Evolutionary conservation across 208 protist species (phyloP).

Genomic region (Trypanosoma melophagium): DNA sequence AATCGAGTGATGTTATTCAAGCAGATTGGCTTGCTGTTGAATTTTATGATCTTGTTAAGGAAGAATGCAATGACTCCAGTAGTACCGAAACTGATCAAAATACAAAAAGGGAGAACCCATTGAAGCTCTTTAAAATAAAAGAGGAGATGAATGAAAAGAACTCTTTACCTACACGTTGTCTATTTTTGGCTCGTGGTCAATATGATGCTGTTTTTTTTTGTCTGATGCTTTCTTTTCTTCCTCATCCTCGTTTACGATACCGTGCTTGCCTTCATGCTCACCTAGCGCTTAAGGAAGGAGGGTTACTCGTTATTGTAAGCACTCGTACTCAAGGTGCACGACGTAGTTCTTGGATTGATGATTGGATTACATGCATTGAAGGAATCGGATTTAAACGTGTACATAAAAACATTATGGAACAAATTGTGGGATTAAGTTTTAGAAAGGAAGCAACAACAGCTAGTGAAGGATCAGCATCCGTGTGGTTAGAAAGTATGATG

Average conservation of each 20-base stretch:
- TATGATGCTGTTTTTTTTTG: constrained; percentile 84
- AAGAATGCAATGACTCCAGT: too few relatives aligned
- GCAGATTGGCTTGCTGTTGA: constrained; percentile 68
- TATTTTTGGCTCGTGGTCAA: constrained; percentile 30
- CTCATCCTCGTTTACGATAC: constrained; percentile 69
- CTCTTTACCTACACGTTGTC: neutral
- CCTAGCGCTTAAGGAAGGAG: constrained; percentile 63
- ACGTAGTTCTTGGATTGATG: constrained; percentile 53
- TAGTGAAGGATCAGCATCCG: constrained; percentile 25
- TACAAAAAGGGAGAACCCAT: neutral
- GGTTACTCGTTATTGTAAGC: constrained; percentile 80
- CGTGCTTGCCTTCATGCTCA: constrained; percentile 76
- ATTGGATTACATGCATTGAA: constrained; percentile 60
- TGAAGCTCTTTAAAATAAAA: neutral
- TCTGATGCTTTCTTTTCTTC: constrained; percentile 85
- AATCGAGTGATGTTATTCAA: constrained; percentile 30
- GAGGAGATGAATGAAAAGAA: neutral
- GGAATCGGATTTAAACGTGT: constrained; percentile 72
- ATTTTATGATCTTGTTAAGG: constrained; percentile 36
- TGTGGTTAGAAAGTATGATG: constrained; percentile 51
- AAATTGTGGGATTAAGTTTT: constrained; percentile 81
- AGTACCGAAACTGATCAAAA: neutral
- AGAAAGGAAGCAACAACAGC: constrained; percentile 12
- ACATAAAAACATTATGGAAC: constrained; percentile 55
- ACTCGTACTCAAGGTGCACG: constrained; percentile 81